Evolutionary conservation across 2,329 filamentous ascomycete species (phyloP), one percentile per base, ranked within the genome.

Genomic region (Thermothelomyces thermophilus): DNA sequence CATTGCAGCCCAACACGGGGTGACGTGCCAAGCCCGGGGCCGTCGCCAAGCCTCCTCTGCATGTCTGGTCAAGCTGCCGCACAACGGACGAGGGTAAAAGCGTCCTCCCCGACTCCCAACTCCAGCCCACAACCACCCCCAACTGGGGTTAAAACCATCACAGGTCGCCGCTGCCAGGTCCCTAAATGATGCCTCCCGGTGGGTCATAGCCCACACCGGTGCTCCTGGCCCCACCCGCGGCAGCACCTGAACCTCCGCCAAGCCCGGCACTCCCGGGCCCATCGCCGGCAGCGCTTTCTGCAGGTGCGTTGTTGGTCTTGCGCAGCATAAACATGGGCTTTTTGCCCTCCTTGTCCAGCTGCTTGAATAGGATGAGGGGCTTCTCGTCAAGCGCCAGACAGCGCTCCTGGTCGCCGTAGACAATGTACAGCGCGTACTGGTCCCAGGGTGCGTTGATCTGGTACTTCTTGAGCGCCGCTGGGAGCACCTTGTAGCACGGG

Each of bases 301-400:
- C 46, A 70, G 44, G 70, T 9, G 75, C 75, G 34, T 73, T 75
- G 41, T 77, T 79, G 30, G 77, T 83, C 67, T 82, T 82, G 50
- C 93, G 75, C 50, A 98, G 73, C 93, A 98, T 98, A 64, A 98
- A 98, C 93, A 97, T 97, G 19, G 93, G 93, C 66, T 97, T 98
- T 70, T 94, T 86, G 41, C 93, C 93, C 71, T 97, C 93, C 66
- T 90, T 90, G 65, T 97, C 90, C 50, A 98, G 73, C 66, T 97
- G 90, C 71, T 98, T 98, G 72, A 98, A 98, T 55, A 98, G 70
- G 55, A 96, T 94, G 51, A 98, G 73, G 9, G 93, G 93, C 62
- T 94, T 91, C 70, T 98, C 93, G 51, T 97, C 86, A 58, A 95
- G 74, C 1, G 87, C 89, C 33, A 98, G 70, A 66, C 91, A 97